phyloP scores from a whole-genome alignment of 306 rosid genomes.

The Fragaria iinumae region DNA sequence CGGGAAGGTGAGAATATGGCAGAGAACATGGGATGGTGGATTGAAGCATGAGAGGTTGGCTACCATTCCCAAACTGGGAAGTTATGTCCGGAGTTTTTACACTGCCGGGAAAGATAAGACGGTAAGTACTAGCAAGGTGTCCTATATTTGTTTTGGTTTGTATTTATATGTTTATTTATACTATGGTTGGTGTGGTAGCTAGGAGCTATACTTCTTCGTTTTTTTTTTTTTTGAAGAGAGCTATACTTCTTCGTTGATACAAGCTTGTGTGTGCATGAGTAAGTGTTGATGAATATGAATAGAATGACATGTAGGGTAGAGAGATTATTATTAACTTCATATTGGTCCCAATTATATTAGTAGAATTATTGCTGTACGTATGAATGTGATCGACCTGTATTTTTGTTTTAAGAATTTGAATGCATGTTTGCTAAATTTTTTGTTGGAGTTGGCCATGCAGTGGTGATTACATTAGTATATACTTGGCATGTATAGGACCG shows the following conservation, averaged over 20 bases:
- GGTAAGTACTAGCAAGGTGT: slow-evolving; percentile 27
- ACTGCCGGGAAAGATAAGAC: slow-evolving; percentile 72
- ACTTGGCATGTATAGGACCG: neutral
- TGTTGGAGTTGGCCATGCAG: neutral
- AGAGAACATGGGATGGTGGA: slow-evolving; percentile 62
- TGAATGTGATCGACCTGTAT: too few relatives aligned
- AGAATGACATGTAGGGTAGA: neutral
- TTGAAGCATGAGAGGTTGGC: slow-evolving; percentile 66
- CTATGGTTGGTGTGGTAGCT: slow-evolving; percentile 1
- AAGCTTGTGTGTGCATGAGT: neutral
- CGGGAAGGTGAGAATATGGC: slow-evolving; percentile 79
- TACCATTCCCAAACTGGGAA: slow-evolving; percentile 66
- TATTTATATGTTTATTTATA: slow-evolving; percentile 16
- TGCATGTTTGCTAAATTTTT: neutral
- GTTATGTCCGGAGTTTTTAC: slow-evolving; percentile 63
- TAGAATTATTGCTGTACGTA: too few relatives aligned
- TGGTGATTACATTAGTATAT: neutral
- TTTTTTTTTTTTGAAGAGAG: too few relatives aligned
- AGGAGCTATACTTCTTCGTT: neutral
- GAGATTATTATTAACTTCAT: neutral
- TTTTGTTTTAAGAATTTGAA: too few relatives aligned
- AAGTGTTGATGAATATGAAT: neutral
- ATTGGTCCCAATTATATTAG: too few relatives aligned
- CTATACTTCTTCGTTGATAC: neutral
- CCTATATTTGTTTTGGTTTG: neutral